These are phyloP conservation scores for Oldenlandia corymbosa DNA, from an alignment of 257 asterid genomes.

Conservation along the genomic window DNA sequence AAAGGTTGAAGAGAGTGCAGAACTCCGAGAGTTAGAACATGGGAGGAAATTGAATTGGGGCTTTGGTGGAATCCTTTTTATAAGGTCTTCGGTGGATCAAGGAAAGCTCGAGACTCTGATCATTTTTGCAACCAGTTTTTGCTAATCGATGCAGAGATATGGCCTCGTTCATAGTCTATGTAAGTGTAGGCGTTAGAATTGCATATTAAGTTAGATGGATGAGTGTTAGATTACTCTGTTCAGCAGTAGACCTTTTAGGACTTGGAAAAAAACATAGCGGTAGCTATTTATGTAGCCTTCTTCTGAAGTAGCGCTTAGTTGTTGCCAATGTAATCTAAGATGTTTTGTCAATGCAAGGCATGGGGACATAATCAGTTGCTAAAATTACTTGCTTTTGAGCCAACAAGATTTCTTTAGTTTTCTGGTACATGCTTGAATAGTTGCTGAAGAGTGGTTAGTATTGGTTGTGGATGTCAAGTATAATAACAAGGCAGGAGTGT, in stretches of 20 bases:
- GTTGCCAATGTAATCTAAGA: neutral
- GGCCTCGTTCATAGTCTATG: constrained; percentile 5
- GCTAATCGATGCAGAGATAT: neutral
- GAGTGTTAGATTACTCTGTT: neutral
- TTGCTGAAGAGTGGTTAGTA: neutral
- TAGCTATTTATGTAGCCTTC: constrained; percentile 12
- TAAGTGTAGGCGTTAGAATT: constrained; percentile 11
- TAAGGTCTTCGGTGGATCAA: neutral
- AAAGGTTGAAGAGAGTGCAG: constrained; percentile 51
- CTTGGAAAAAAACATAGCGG: constrained; percentile 2
- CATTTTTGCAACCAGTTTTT: neutral
- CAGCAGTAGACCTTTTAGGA: constrained; percentile 5
- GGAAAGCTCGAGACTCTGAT: neutral
- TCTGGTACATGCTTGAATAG: no score
- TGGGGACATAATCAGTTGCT: neutral
- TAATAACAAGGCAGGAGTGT: no score
- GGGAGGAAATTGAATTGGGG: neutral
- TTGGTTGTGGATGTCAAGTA: neutral
- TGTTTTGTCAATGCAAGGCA: constrained; percentile 2
- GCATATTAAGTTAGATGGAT: constrained; percentile 1
- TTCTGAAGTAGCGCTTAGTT: neutral
- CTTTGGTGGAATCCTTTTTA: neutral
- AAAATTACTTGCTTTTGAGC: neutral
- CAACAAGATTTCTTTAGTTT: neutral
- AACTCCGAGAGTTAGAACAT: constrained; percentile 8